These are phyloP conservation scores for Tricholomella constricta DNA, from an alignment of 768 basidiomycete species.

Conservation along the genomic window DNA sequence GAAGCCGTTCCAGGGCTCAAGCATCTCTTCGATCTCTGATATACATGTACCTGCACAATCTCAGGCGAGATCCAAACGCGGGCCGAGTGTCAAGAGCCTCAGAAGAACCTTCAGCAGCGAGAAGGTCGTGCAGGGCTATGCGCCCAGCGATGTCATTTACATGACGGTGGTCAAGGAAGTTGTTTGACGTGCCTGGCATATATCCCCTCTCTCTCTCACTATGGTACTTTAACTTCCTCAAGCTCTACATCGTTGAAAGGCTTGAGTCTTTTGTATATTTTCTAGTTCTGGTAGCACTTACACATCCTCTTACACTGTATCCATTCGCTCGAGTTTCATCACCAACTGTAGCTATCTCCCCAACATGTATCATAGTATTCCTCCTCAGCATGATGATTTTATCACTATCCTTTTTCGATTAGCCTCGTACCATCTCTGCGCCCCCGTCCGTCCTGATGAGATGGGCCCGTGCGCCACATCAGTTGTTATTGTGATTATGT, in stretches of 20 bases:
- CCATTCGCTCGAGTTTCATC: background rate
- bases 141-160: conserved; percentile 38
- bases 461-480: conserved; percentile 5
- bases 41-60: conserved; percentile 12
- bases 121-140: conserved; percentile 17
- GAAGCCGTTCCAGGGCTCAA: conserved; percentile 34
- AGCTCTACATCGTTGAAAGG: background rate
- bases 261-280: conserved; percentile 6
- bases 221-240: background rate
- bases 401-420: background rate
- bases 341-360: conserved; percentile 7
- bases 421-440: background rate
- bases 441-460: background rate
- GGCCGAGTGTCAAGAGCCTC: conserved; percentile 27
- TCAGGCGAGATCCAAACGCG: conserved; percentile 14
- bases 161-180: conserved; percentile 49
- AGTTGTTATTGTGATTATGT: conserved; percentile 35
- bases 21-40: conserved; percentile 26
- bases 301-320: background rate
- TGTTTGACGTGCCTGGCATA: conserved; percentile 12
- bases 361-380: conserved; percentile 8
- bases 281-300: background rate
- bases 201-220: background rate
- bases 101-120: conserved; percentile 29
- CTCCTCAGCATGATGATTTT: background rate